Evolutionary conservation across 202 grass and related monocot genomes (phyloP).

Genomic region (Panicum virgatum): DNA sequence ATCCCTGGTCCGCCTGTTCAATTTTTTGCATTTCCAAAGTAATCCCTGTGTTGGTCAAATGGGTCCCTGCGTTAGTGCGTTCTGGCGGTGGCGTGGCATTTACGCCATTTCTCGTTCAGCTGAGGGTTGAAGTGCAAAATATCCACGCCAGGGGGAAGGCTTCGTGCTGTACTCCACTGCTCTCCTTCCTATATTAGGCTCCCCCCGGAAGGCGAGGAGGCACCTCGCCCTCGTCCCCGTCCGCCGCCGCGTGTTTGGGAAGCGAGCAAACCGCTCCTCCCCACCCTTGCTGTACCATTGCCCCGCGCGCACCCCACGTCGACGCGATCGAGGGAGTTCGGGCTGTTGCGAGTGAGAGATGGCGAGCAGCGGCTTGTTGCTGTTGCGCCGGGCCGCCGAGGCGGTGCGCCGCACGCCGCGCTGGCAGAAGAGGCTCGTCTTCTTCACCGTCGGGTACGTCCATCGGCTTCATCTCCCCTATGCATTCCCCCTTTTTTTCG

Average conservation of each 20-base stretch:
- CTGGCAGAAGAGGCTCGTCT: slow-evolving; percentile 46
- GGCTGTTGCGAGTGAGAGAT: background rate
- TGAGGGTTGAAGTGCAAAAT: background rate
- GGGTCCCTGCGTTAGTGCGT: background rate
- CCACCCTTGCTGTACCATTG: slow-evolving; percentile 12
- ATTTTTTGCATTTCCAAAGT: rapidly evolving
- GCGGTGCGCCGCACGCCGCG: slow-evolving; percentile 43
- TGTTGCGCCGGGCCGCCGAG: slow-evolving; percentile 47
- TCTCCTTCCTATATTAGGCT: slow-evolving; percentile 41
- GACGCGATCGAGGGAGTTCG: background rate
- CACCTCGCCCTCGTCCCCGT: slow-evolving; percentile 21
- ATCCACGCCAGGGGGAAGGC: background rate
- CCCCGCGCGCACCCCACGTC: slow-evolving; percentile 1
- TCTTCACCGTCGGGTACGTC: slow-evolving; percentile 48
- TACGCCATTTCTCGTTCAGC: rapidly evolving
- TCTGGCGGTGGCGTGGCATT: background rate
- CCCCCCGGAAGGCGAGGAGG: too few species aligned
- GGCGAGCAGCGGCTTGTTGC: slow-evolving; percentile 27
- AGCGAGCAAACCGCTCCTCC: slow-evolving; percentile 35
- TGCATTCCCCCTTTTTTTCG: background rate
- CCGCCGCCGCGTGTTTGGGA: slow-evolving; percentile 48
- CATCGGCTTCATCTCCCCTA: background rate
- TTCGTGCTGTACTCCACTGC: background rate
- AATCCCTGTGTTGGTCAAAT: background rate
- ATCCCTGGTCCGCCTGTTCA: background rate